A percentile compares a stretch with the other conserved stretches of the same genome.
These are phyloP conservation scores for Arctostaphylos glauca DNA, from an alignment of 148 eudicot species.

Conservation along the genomic window DNA sequence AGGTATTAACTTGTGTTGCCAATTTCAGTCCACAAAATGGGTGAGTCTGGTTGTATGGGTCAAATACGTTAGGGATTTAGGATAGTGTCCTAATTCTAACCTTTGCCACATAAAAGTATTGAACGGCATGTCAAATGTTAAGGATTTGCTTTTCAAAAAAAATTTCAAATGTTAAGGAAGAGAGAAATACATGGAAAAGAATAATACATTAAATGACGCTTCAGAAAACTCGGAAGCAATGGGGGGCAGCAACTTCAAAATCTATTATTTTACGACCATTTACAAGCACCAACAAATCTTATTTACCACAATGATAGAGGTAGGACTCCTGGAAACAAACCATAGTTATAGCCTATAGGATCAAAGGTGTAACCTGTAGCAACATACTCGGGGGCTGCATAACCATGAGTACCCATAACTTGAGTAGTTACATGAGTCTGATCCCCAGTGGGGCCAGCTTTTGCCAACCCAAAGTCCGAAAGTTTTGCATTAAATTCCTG, in stretches of 20 bases:
- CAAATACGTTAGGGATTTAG: not conserved
- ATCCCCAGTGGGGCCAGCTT: constrained; percentile 43
- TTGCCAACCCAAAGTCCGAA: constrained; percentile 61
- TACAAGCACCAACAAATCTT: constrained; percentile 9
- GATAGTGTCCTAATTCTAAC: not conserved
- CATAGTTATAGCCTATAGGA: not conserved
- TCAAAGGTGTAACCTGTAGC: constrained; percentile 35
- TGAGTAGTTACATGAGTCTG: constrained; percentile 41
- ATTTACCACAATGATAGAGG: not conserved
- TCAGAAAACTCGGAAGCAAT: not conserved
- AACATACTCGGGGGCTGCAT: constrained; percentile 48
- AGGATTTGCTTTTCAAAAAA: no score
- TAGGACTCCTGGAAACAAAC: not conserved
- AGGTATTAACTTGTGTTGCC: not conserved
- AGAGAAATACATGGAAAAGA: not conserved
- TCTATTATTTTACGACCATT: not conserved
- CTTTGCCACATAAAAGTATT: not conserved
- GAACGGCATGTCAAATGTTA: not conserved
- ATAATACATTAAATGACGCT: not conserved
- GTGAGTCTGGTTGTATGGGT: not conserved
- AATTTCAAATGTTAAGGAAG: no score
- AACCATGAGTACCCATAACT: constrained; percentile 53
- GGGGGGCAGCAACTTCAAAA: not conserved
- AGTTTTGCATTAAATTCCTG: constrained; percentile 57
- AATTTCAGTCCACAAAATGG: not conserved